Evolutionary conservation across 2,329 filamentous ascomycete genomes (phyloP).

Genomic region (Colletotrichum lupini): DNA sequence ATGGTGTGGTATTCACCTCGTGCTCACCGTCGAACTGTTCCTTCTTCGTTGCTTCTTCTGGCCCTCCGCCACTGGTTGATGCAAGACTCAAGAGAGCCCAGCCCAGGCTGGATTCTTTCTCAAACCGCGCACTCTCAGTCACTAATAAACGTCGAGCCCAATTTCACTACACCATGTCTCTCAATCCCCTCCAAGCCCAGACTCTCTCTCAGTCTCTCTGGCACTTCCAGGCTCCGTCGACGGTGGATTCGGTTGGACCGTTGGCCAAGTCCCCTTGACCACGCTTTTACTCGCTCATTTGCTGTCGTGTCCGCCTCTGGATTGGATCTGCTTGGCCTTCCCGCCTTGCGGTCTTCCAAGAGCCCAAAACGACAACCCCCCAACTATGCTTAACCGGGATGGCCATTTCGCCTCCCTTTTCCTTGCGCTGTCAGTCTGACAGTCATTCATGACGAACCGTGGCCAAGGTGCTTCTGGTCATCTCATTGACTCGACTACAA

Average conservation of each 20-base stretch:
- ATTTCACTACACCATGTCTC: slow-evolving; percentile 10
- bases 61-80: background rate
- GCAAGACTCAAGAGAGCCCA: background rate
- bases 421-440: slow-evolving; percentile 2
- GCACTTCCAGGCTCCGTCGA: slow-evolving; percentile 15
- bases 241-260: slow-evolving; percentile 29
- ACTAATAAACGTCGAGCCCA: background rate
- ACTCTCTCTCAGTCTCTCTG: background rate
- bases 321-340: slow-evolving; percentile 22
- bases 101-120: background rate
- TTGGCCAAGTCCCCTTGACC: too few relatives aligned
- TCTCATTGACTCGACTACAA: slow-evolving; percentile 16
- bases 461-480: background rate
- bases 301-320: background rate
- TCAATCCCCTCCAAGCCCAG: slow-evolving; percentile 9
- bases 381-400: slow-evolving; percentile 27
- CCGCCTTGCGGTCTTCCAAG: slow-evolving; percentile 1
- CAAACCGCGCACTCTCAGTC: slow-evolving; percentile 1
- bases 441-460: background rate
- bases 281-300: background rate
- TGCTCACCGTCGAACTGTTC: background rate
- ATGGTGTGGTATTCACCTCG: background rate
- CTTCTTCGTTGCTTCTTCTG: slow-evolving; percentile 19
- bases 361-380: background rate
- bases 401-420: slow-evolving; percentile 32